These are phyloP conservation scores for Obelidium mucronatum DNA, from an alignment of 192 early-diverging fungal genomes.

Conservation along the genomic window DNA sequence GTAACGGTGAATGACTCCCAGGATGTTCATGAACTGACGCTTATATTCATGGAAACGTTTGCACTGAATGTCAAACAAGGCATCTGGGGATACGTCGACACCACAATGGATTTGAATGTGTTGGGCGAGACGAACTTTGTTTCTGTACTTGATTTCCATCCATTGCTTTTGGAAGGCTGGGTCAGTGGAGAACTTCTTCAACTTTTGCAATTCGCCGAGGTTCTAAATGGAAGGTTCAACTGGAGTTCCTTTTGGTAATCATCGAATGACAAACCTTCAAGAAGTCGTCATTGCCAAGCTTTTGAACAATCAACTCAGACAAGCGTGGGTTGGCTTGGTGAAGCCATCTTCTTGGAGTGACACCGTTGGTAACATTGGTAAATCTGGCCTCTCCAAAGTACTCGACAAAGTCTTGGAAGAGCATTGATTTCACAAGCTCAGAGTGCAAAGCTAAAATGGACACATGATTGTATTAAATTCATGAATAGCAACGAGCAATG, in stretches of 20 bases:
- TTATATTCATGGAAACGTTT: constrained; percentile 99
- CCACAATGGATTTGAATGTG: constrained; percentile 76
- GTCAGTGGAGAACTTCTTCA: constrained; percentile 73
- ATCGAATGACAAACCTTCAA: too few species aligned
- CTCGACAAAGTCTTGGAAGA: constrained; percentile 92
- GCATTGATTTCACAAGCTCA: constrained; percentile 56
- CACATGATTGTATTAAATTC: constrained; percentile 2
- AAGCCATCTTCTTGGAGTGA: constrained; percentile 95
- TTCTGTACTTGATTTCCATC: constrained; percentile 88
- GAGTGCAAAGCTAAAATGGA: constrained; percentile 61
- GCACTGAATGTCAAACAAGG: constrained; percentile 93
- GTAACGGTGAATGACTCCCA: constrained; percentile 95
- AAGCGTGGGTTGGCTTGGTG: constrained; percentile 95
- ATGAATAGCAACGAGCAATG: background rate
- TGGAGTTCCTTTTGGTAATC: too few species aligned
- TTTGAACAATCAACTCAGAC: constrained; percentile 80
- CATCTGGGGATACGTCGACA: constrained; percentile 81
- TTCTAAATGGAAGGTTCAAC: too few species aligned
- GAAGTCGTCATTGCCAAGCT: constrained; percentile 79
- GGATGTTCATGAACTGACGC: constrained; percentile 99
- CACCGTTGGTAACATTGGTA: constrained; percentile 97
- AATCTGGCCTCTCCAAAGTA: constrained; percentile 89
- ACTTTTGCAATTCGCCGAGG: constrained; percentile 62
- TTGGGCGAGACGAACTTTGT: constrained; percentile 89
- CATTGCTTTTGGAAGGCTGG: constrained; percentile 79